Evolutionary conservation across 2,329 filamentous ascomycete species (phyloP), one percentile per base, ranked within the genome.

Genomic region (Colletotrichum sp.): DNA sequence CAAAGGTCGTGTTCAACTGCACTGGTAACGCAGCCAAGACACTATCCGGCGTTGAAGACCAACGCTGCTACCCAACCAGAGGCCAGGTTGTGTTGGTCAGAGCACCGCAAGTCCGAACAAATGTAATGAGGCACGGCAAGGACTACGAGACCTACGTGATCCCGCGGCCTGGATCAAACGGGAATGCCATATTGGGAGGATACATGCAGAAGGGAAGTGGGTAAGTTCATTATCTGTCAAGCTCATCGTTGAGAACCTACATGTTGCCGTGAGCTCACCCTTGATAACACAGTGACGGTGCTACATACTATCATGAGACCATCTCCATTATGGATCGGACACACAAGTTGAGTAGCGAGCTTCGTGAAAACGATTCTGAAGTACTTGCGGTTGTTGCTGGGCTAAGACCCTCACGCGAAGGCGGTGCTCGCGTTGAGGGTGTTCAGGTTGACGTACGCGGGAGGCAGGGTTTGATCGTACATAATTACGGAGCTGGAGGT

Each of bases 401-500:
- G 8, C 78, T 84, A 9, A 78, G 84, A 8, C 84, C 84, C 2
- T 86, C 84, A 3, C 82, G 84, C 2, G 80, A 84, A 63, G 88
- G 88, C 13, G 84, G 86, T 55, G 84, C 83, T 55, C 85, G 87
- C 3, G 85, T 89, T 15, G 88, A 89, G 78, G 79, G 88, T 10
- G 87, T 87, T 64, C 66, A 78, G 10, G 21, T 83, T 8, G 24
- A 70, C 1, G 78, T 85, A 5, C 72, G 71, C 3, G 82, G 80
- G 8, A 34, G 79, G 52, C 76, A 78, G 18, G 78, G 80, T 2
- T 71, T 76, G 1, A 62, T 85, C 13, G 83, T 87, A 5, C 86
- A 87, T 77, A 87, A 87, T 68, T 88, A 89, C 76, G 87, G 87
- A 7, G 87, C 86, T 7, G 86, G 87, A 2, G 87, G 87, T 12